A percentile compares a stretch with the other conserved stretches of the same genome.
Evolutionary conservation across 1,284 basidiomycete species (phyloP).

Genomic region (Hemileia vastatrix): DNA sequence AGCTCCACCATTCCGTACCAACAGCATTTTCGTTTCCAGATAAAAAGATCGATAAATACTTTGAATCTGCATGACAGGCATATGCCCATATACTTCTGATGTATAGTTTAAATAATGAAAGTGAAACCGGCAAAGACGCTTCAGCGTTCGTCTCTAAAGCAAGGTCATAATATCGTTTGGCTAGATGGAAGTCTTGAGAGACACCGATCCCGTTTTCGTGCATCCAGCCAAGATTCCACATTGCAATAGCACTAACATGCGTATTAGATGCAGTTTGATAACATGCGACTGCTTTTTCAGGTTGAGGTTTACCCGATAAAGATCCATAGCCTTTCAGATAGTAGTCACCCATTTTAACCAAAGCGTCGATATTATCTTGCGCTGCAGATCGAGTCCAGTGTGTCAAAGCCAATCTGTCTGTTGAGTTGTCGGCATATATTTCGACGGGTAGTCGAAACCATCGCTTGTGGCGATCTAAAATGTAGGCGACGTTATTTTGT

Average conservation of each 20-base stretch:
- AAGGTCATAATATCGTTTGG: conserved; percentile 89
- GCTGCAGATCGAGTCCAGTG: conserved; percentile 91
- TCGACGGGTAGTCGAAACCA: conserved; percentile 51
- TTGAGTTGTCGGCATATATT: conserved; percentile 49
- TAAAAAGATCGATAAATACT: conserved; percentile 15
- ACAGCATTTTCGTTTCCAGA: conserved; percentile 7
- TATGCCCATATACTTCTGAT: conserved; percentile 64
- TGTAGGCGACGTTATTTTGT: conserved; percentile 89
- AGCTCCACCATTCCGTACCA: conserved; percentile 20
- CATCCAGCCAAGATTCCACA: conserved; percentile 99
- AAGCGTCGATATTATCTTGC: conserved; percentile 85
- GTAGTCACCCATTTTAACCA: conserved; percentile 82
- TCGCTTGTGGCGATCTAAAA: conserved; percentile 79
- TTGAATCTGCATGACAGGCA: conserved; percentile 20
- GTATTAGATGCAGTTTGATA: conserved; percentile 86
- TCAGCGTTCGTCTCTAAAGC: conserved; percentile 76
- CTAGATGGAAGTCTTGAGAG: conserved; percentile 85
- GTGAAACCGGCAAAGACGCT: conserved; percentile 73
- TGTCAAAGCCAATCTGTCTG: conserved; percentile 68
- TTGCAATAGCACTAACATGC: conserved; percentile 78
- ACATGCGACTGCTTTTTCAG: conserved; percentile 80
- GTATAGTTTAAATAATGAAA: conserved; percentile 76
- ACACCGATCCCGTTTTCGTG: conserved; percentile 93
- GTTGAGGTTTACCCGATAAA: conserved; percentile 53
- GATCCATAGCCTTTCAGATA: conserved; percentile 77